Evolutionary conservation across 768 basidiomycete genomes (phyloP).

Genomic region (Leccinum broughii): DNA sequence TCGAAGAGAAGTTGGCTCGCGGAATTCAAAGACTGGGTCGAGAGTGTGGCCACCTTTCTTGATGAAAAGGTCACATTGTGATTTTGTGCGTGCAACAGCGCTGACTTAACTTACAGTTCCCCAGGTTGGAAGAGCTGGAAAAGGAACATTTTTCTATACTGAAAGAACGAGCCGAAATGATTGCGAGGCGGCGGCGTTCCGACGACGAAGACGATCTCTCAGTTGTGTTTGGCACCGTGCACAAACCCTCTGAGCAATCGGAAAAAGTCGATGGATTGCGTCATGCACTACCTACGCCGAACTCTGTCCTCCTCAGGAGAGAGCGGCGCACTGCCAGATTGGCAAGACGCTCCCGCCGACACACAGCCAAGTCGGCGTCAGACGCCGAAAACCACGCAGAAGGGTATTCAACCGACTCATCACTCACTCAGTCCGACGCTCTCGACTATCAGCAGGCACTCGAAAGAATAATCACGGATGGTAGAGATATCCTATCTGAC

Average conservation of each 20-base stretch:
- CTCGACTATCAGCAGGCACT: slow-evolving; percentile 69
- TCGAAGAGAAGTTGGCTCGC: slow-evolving; percentile 80
- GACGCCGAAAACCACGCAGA: slow-evolving; percentile 51
- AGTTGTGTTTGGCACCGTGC: slow-evolving; percentile 59
- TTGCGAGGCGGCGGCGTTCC: slow-evolving; percentile 59
- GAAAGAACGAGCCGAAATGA: slow-evolving; percentile 71
- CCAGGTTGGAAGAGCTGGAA: slow-evolving; percentile 74
- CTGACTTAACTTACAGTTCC: slow-evolving; percentile 51
- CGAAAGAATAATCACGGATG: slow-evolving; percentile 49
- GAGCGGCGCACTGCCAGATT: slow-evolving; percentile 61
- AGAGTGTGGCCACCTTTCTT: slow-evolving; percentile 79
- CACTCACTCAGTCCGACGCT: slow-evolving; percentile 63
- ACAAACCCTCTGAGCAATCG: slow-evolving; percentile 30
- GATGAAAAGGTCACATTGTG: slow-evolving; percentile 72
- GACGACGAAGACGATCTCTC: slow-evolving; percentile 85
- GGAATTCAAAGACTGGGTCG: slow-evolving; percentile 77
- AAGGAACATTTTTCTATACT: slow-evolving; percentile 71
- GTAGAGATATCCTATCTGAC: slow-evolving; percentile 67
- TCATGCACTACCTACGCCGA: slow-evolving; percentile 47
- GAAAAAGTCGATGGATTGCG: slow-evolving; percentile 66
- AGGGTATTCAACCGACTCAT: slow-evolving; percentile 86
- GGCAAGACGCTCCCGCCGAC: slow-evolving; percentile 52
- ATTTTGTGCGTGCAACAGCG: not conserved
- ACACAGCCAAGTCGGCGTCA: slow-evolving; percentile 25
- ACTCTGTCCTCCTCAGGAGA: slow-evolving; percentile 45